Evolutionary conservation across 1,284 basidiomycete species (phyloP).

Genomic region (Ustilago xerochloae): DNA sequence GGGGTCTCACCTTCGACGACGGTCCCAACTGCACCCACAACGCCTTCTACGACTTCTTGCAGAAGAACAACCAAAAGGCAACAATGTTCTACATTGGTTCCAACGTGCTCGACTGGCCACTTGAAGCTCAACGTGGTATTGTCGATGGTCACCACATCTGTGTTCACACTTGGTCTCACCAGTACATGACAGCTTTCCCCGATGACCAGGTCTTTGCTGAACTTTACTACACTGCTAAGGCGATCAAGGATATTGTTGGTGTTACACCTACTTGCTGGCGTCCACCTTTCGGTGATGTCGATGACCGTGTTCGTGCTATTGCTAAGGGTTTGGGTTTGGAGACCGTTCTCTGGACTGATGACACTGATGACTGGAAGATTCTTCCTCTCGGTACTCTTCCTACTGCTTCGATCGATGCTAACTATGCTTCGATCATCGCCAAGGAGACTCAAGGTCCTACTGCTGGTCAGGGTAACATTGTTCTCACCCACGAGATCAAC

Average conservation of each 20-base stretch:
- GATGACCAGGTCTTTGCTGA: constrained; percentile 72
- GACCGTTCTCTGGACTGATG: constrained; percentile 72
- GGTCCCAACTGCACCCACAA: constrained; percentile 71
- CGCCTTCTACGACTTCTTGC: constrained; percentile 72
- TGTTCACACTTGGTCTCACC: constrained; percentile 70
- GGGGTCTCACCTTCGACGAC: constrained; percentile 72
- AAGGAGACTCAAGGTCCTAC: constrained; percentile 66
- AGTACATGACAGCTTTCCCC: constrained; percentile 71
- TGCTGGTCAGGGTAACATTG: constrained; percentile 69
- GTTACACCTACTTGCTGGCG: constrained; percentile 71
- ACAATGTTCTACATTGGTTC: constrained; percentile 71
- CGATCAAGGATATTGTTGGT: constrained; percentile 71
- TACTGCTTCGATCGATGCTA: constrained; percentile 65
- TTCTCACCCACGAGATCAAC: constrained; percentile 66
- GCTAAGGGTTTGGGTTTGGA: constrained; percentile 71
- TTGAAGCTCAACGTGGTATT: constrained; percentile 71
- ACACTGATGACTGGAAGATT: constrained; percentile 70
- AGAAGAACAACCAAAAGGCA: constrained; percentile 71
- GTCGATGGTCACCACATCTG: constrained; percentile 64
- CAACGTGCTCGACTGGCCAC: constrained; percentile 73
- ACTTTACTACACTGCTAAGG: constrained; percentile 72
- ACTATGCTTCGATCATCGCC: constrained; percentile 70
- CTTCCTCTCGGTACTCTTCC: constrained; percentile 66
- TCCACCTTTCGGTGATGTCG: constrained; percentile 72
- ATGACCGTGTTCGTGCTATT: constrained; percentile 72